Evolutionary conservation across 345 rosid species (phyloP), one percentile per base, ranked within the genome.

Genomic region (Psidium guajava): DNA sequence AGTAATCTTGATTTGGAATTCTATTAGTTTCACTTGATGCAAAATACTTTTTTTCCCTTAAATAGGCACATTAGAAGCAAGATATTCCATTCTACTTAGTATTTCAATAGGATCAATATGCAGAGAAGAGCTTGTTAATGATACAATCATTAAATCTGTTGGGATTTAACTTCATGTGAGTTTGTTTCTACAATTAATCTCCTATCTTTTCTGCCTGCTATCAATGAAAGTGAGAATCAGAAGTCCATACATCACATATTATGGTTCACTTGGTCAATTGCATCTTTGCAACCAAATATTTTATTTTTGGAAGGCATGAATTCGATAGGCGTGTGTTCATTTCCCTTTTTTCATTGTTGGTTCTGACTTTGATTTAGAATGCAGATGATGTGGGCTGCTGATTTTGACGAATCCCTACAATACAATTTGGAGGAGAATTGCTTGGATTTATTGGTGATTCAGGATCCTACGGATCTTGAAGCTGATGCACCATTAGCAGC

Each of bases 311-410:
- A 18, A n/a, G 22, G 40, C 44, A 51, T 13, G 54, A 81, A 81
- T 53, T 82, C 5, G 9, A 52, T 51, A 27, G n/a, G 25, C 9
- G 0, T 14, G 36, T 6, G 25, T 58, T 83, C 73, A 54, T 44
- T 44, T 83, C 85, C 51, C n/a, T 83, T 20, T 2, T 15, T 59
- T 40, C 56, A 47, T 86, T 82, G 55, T 21, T 51, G 25, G 54
- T 83, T 40, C 56, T 83, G 56, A 53, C 83, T 61, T 84, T 85
- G 40, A 50, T 89, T 49, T 75, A 87, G 86, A 73, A 89, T 88
- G 88, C 91, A 96, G 99, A 96, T 96, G 98, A 94, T 96, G 94
- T 96, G 99, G 99, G 99, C 98, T 88, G 96, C 98, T 89, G 99
- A 95, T 90, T 96, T 90, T 88, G 96, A 95, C 81, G 94, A 95